Evolutionary conservation across 2,329 filamentous ascomycete genomes (phyloP).

Genomic region (Calonectria hongkongensis): DNA sequence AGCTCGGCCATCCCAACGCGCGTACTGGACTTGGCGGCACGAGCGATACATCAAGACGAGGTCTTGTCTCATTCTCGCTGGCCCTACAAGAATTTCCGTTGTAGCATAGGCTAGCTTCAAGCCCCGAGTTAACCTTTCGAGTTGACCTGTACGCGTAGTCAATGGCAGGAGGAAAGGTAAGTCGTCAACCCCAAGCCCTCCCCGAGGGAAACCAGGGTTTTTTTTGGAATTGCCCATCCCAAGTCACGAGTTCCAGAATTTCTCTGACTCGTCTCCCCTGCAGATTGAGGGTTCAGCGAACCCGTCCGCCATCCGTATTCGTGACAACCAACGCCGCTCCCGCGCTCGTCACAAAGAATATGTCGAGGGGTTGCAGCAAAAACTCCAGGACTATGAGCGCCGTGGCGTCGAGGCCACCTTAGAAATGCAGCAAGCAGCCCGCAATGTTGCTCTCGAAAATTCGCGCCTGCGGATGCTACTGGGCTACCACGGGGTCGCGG

Average conservation of each 20-base stretch:
- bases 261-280: constrained; percentile 49
- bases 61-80: constrained; percentile 51
- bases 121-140: constrained; percentile 48
- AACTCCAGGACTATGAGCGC: constrained; percentile 68
- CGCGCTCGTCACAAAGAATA: constrained; percentile 71
- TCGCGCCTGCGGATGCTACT: constrained; percentile 66
- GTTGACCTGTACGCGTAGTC: constrained; percentile 48
- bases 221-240: constrained; percentile 35
- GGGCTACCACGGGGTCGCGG: constrained; percentile 61
- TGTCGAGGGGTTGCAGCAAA: constrained; percentile 67
- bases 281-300: constrained; percentile 55
- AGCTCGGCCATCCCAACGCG: constrained; percentile 55
- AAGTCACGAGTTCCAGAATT: constrained; percentile 28
- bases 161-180: constrained; percentile 58
- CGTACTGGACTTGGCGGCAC: constrained; percentile 55
- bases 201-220: constrained; percentile 35
- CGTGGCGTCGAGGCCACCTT: constrained; percentile 68
- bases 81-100: constrained; percentile 47
- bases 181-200: constrained; percentile 43
- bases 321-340: constrained; percentile 73
- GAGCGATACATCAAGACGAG: constrained; percentile 54
- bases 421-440: constrained; percentile 73
- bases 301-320: constrained; percentile 63
- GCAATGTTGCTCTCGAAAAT: constrained; percentile 70
- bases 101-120: constrained; percentile 50